Percentiles rank a stretch among this genome's conserved stretches.
These are phyloP conservation scores for Hypoxylon sp. DNA, from an alignment of 2,329 filamentous ascomycete species.

Conservation along the genomic window DNA sequence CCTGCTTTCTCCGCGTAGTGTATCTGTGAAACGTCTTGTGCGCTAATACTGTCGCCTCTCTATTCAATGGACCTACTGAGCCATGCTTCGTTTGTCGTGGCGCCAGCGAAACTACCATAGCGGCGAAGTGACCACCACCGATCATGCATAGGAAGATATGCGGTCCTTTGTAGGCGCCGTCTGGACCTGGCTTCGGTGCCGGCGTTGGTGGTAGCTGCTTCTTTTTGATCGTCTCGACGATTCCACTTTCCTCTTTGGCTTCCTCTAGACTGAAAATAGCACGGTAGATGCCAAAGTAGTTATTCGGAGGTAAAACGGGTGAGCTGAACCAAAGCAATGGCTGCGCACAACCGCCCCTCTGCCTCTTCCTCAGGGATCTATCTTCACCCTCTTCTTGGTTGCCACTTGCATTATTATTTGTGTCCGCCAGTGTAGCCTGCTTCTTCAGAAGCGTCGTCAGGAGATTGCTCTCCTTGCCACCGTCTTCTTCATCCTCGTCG, in stretches of 20 bases:
- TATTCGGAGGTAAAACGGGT: constrained; percentile 78
- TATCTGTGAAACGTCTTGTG: constrained; percentile 99
- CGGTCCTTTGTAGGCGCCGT: constrained; percentile 76
- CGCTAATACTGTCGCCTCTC: constrained; percentile 87
- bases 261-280: constrained; percentile 82
- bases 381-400: constrained; percentile 64
- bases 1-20: constrained; percentile 95
- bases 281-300: constrained; percentile 87
- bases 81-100: constrained; percentile 80
- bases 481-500: constrained; percentile 73
- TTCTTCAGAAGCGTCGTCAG: constrained; percentile 83
- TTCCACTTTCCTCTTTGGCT: constrained; percentile 70
- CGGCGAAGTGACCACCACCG: constrained; percentile 95
- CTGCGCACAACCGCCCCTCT: constrained; percentile 72
- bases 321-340: constrained; percentile 90
- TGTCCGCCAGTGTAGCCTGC: constrained; percentile 79
- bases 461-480: constrained; percentile 71
- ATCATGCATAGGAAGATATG: constrained; percentile 99
- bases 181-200: constrained; percentile 67
- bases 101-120: constrained; percentile 91
- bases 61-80: constrained; percentile 77
- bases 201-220: constrained; percentile 80
- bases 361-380: constrained; percentile 61
- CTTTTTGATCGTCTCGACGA: constrained; percentile 76
- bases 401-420: constrained; percentile 62